Percentiles rank a stretch among this genome's conserved stretches.
Evolutionary conservation across 2,329 filamentous ascomycete species (phyloP).

Genomic region (Calonectria leucothoes): DNA sequence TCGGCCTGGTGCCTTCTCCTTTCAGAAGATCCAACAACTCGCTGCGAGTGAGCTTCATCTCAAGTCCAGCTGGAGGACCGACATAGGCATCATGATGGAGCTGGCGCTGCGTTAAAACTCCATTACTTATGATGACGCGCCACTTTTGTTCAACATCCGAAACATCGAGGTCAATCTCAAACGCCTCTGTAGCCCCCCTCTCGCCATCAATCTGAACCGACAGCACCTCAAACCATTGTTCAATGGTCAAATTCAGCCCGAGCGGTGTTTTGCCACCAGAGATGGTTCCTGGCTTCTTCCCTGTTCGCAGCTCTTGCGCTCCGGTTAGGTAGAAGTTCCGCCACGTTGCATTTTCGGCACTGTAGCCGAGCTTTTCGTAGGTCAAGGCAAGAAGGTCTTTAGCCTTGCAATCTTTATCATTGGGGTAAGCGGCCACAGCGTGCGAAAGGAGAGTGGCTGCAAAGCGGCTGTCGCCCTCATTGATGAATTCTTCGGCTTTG

Average conservation of each 20-base stretch:
- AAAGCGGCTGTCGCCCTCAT: slow-evolving; percentile 49
- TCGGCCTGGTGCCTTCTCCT: neutral
- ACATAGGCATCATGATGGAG: neutral
- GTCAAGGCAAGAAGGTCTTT: slow-evolving; percentile 42
- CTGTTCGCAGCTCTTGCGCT: slow-evolving; percentile 24
- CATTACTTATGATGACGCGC: slow-evolving; percentile 9
- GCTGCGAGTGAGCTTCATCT: neutral
- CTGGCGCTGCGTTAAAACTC: slow-evolving; percentile 5
- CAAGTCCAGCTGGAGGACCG: neutral
- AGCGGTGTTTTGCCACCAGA: slow-evolving; percentile 3
- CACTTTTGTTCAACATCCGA: slow-evolving; percentile 5
- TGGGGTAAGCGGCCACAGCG: slow-evolving; percentile 44
- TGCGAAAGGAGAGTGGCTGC: slow-evolving; percentile 53
- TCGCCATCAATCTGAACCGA: slow-evolving; percentile 11
- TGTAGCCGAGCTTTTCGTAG: slow-evolving; percentile 48
- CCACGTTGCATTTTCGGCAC: slow-evolving; percentile 54
- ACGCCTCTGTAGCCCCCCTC: neutral
- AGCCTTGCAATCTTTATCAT: slow-evolving; percentile 21
- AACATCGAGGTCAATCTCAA: slow-evolving; percentile 4
- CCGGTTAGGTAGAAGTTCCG: slow-evolving; percentile 52
- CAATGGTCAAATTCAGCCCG: neutral
- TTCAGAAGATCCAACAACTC: slow-evolving; percentile 3
- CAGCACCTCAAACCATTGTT: slow-evolving; percentile 12
- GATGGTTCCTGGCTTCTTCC: neutral
- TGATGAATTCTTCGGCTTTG: slow-evolving; percentile 44